Base-by-base conservation (phyloP, 164 flowering plant species). In the Macadamia integrifolia region DNA sequence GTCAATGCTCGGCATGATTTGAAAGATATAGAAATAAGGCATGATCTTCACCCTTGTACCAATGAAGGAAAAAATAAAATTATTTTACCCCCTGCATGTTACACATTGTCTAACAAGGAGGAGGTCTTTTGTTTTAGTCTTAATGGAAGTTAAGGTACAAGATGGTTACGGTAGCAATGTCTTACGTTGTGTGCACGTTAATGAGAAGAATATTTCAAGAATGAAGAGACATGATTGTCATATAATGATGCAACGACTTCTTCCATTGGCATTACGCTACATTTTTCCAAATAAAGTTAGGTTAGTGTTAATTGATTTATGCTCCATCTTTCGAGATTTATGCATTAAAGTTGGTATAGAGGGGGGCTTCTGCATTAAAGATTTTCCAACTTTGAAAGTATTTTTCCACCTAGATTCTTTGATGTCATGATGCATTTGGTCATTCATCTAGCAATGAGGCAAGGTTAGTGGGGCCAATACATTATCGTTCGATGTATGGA, bases 391-490 rank as follows among this genome's bases (percentile, higher is more conserved):
- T 10, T 50, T 50, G 5, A 1, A 10, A 14, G 3, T 0, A 4
- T 50, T 50, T 72, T 76, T 50, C 70, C 69, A 0, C 68, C 75
- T 28, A 15, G 67, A 1, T 76, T 76, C 50, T 76, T 76, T 44
- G 58, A 67, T 49, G 52, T 71, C 0, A 71, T 68, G 70, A 58
- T 68, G 11, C 73, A 72, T n/a, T 60, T 72, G 14, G 32, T 65
- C 2, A 17, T 65, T 10, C 73, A 69, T 40, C 49, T 76, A 13
- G 60, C 52, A 7, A 15, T 6, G 70, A 71, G 32, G 69, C 50
- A 1, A 59, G 11, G 40, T 9, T 71, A 5, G 52, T 5, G 0
- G 71, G 69, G 10, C 74, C 65, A 10, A 65, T 71, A 1, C 71
- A 67, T 11, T 67, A 57, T 30, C 53, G 58, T 6, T 67, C 62